Conservation (phyloP, 495 filamentous ascomycete genomes). For the Penicillium pulvis region DNA sequence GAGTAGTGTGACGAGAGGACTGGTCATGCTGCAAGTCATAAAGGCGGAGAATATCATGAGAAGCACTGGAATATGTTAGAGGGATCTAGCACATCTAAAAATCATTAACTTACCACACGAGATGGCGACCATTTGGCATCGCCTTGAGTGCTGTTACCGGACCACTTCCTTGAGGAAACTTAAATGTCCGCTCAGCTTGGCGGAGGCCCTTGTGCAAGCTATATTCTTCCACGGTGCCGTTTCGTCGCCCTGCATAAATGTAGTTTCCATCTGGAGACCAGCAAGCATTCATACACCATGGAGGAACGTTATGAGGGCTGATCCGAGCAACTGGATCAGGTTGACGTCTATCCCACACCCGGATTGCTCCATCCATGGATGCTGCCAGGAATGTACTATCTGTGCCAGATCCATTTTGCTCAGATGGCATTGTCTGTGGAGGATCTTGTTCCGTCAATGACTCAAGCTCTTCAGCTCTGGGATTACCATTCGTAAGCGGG, state of each 20-base stretch:
- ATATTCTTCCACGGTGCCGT: conserved; percentile 94
- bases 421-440: conserved; percentile 30
- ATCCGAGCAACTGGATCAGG: conserved; percentile 78
- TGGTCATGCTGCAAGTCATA: conserved; percentile 80
- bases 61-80: conserved; percentile 59
- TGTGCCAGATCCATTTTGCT: conserved; percentile 45
- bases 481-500: conserved; percentile 50
- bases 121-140: conserved; percentile 92
- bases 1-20: conserved; percentile 72
- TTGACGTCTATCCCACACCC: conserved; percentile 87
- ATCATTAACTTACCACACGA: conserved; percentile 68
- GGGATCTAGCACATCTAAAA: background rate
- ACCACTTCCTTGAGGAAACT: conserved; percentile 86
- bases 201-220: conserved; percentile 80
- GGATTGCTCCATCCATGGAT: conserved; percentile 83
- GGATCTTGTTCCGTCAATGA: conserved; percentile 29
- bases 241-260: conserved; percentile 90
- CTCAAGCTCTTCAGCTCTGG: conserved; percentile 52
- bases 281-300: conserved; percentile 98
- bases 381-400: conserved; percentile 84
- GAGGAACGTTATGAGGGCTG: conserved; percentile 71
- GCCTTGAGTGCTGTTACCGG: conserved; percentile 81
- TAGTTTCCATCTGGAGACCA: conserved; percentile 96
- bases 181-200: conserved; percentile 77
- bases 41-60: conserved; percentile 88